Percentiles rank a stretch among this genome's conserved stretches.
Conservation (phyloP, 345 rosid species). For the Salix dunnii region DNA sequence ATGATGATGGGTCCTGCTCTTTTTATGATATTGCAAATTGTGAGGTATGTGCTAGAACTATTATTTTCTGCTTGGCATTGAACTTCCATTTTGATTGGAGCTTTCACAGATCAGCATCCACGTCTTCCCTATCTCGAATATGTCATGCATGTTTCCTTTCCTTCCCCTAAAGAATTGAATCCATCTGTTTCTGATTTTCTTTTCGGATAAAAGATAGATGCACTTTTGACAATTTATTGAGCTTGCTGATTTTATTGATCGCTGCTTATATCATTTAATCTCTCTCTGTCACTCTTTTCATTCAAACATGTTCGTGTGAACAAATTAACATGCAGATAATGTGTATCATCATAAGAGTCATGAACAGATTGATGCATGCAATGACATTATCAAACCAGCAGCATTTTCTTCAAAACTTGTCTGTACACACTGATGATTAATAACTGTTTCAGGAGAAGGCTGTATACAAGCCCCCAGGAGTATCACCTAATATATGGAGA, state of each 20-base stretch:
- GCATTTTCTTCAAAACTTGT: not conserved
- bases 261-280: not conserved
- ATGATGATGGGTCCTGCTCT: slow-evolving; percentile 87
- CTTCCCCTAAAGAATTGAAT: not conserved
- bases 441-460: slow-evolving; percentile 66
- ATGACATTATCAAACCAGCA: not conserved
- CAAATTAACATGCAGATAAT: not conserved
- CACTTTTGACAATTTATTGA: not conserved
- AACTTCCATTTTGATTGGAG: not conserved
- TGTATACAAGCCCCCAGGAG: slow-evolving; percentile 68
- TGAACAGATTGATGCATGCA: slow-evolving; percentile 2
- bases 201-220: not conserved
- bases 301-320: not conserved
- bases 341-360: not conserved
- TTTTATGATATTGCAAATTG: slow-evolving; percentile 74
- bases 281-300: not conserved
- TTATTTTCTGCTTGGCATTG: not conserved
- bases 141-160: not conserved
- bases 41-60: slow-evolving; percentile 51
- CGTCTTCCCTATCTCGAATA: not conserved
- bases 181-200: not conserved
- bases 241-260: not conserved
- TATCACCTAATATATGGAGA: slow-evolving; percentile 68
- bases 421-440: slow-evolving; percentile 1
- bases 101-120: not conserved